Conservation (phyloP, 768 basidiomycete species). For the Auricularia auricula-judae region DNA sequence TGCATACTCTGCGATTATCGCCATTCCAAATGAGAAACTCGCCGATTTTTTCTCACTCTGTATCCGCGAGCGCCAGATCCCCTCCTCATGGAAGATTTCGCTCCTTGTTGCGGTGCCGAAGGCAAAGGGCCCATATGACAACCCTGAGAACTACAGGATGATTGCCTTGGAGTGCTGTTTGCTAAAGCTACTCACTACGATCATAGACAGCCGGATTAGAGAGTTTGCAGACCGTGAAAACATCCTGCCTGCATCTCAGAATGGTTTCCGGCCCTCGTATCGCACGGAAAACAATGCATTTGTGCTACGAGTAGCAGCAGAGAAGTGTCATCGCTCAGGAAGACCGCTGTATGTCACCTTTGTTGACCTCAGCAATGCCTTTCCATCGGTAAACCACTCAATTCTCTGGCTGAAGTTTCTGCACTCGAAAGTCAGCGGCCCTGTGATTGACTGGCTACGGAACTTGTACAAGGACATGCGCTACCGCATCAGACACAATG, state of each 20-base stretch:
- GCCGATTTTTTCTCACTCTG: no score
- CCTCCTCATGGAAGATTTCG: no score
- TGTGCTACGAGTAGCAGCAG: constrained; percentile 12
- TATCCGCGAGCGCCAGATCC: no score
- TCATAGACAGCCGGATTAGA: constrained; percentile 13
- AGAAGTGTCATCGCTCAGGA: constrained; percentile 5
- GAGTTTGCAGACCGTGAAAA: constrained; percentile 8
- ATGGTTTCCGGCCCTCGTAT: constrained; percentile 18
- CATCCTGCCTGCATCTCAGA: constrained; percentile 20
- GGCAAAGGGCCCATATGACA: not conserved
- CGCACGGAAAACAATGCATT: constrained; percentile 21
- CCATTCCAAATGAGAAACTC: no score
- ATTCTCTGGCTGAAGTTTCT: no score
- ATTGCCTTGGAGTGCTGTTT: constrained; percentile 22
- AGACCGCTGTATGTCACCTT: constrained; percentile 13
- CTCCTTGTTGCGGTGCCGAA: no score
- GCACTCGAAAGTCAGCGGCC: no score
- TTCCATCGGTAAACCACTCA: no score
- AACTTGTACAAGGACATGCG: constrained; percentile 6
- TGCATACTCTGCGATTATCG: no score
- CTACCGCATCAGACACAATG: constrained; percentile 4
- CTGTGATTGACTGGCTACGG: constrained; percentile 8
- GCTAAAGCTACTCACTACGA: constrained; percentile 15
- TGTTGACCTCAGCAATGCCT: constrained; percentile 21
- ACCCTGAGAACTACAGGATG: constrained; percentile 16